Conservation (phyloP, 176 grass and related monocot species). For the Saccharum officinarum region DNA sequence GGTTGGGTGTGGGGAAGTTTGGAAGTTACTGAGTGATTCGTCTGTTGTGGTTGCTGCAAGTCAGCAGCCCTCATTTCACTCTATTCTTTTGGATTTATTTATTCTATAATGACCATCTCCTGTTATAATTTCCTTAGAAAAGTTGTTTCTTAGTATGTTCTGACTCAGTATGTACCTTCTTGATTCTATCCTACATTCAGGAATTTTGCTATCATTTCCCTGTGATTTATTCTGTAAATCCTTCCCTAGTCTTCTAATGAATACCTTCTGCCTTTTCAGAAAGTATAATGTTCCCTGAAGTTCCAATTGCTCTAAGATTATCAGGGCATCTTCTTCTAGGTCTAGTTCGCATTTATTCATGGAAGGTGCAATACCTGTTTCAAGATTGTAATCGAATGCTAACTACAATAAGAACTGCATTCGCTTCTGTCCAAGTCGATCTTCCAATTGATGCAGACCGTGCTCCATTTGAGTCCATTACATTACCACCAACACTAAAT, state of each 20-base stretch:
- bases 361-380: slow-evolving; percentile 91
- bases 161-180: neutral
- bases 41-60: neutral
- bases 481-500: slow-evolving; percentile 69
- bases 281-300: slow-evolving; percentile 79
- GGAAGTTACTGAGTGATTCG: neutral
- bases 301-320: slow-evolving; percentile 82
- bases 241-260: neutral
- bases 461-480: slow-evolving; percentile 64
- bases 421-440: slow-evolving; percentile 60
- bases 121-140: neutral
- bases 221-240: neutral
- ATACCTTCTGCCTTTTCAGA: slow-evolving; percentile 38
- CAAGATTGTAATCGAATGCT: slow-evolving; percentile 76
- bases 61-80: neutral
- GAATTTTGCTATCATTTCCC: neutral
- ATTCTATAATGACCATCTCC: neutral
- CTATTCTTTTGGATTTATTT: slow-evolving; percentile 17
- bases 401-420: slow-evolving; percentile 61
- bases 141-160: neutral
- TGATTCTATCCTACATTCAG: neutral
- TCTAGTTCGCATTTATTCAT: slow-evolving; percentile 88
- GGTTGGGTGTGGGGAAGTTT: neutral
- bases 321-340: slow-evolving; percentile 93
- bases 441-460: slow-evolving; percentile 55